These are phyloP conservation scores for Lepiota brunneoincarnata DNA, from an alignment of 768 basidiomycete genomes.

Conservation along the genomic window DNA sequence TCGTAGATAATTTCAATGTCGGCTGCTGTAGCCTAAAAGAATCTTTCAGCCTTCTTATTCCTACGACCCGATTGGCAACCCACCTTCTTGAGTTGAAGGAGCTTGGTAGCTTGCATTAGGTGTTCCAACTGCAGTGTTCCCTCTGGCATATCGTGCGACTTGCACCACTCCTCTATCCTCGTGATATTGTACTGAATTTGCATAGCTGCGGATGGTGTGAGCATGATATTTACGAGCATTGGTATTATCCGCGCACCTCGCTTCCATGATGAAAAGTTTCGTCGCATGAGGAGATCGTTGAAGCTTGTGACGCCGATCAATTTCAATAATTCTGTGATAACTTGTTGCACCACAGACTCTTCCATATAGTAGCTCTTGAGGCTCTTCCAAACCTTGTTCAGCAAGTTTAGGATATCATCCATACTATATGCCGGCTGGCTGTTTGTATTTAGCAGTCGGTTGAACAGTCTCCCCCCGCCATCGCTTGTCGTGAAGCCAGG, in stretches of 20 bases:
- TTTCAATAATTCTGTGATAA: conserved; percentile 91
- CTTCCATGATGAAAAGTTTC: conserved; percentile 99
- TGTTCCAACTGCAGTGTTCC: conserved; percentile 97
- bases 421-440: conserved; percentile 90
- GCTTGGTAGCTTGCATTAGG: conserved; percentile 98
- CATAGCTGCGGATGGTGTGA: conserved; percentile 66
- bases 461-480: conserved; percentile 90
- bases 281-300: conserved; percentile 96
- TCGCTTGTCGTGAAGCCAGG: conserved; percentile 98
- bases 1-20: conserved; percentile 99
- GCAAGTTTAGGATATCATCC: conserved; percentile 95
- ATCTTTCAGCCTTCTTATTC: conserved; percentile 11
- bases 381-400: conserved; percentile 98
- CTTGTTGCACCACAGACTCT: conserved; percentile 94
- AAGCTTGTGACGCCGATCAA: conserved; percentile 96
- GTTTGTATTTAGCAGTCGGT: conserved; percentile 85
- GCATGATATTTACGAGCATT: not conserved
- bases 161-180: conserved; percentile 98
- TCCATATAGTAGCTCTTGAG: conserved; percentile 99
- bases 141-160: conserved; percentile 99
- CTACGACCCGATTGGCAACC: conserved; percentile 11
- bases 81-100: conserved; percentile 96
- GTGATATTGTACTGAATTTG: conserved; percentile 99
- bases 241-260: conserved; percentile 59
- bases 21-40: conserved; percentile 73